Conservation (phyloP, 2,329 filamentous ascomycete genomes). For the Colletotrichum euphorbiae region DNA sequence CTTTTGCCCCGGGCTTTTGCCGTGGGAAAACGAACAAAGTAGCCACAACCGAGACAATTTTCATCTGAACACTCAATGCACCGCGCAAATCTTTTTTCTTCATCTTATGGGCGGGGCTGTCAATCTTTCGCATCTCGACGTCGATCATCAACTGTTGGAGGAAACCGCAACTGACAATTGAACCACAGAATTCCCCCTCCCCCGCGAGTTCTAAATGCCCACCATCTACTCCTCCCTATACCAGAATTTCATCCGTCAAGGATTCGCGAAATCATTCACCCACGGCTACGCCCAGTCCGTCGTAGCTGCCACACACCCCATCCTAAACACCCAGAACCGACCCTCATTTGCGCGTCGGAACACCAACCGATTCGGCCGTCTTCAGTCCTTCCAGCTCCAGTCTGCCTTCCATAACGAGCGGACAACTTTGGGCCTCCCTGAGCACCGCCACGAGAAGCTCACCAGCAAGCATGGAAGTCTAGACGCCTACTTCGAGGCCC, state of each 20-base stretch:
- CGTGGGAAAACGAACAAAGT: conserved; percentile 22
- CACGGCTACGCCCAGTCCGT: conserved; percentile 98
- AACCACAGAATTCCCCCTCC: conserved; percentile 63
- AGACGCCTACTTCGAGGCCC: conserved; percentile 92
- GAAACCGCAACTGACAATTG: conserved; percentile 42
- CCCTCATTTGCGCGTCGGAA: conserved; percentile 71
- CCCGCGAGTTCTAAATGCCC: conserved; percentile 89
- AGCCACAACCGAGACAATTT: conserved; percentile 3
- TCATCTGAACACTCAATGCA: conserved; percentile 29
- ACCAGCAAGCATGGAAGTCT: conserved; percentile 70
- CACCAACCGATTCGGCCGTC: conserved; percentile 65
- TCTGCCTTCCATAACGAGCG: conserved; percentile 76
- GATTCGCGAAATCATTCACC: conserved; percentile 95
- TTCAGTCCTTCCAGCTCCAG: conserved; percentile 74
- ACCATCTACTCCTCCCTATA: conserved; percentile 76
- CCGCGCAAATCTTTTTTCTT: conserved; percentile 23
- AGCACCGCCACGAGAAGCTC: conserved; percentile 66
- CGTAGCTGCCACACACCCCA: conserved; percentile 90
- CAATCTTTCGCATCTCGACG: background rate
- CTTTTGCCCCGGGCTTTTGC: conserved; percentile 19
- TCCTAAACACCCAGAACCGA: conserved; percentile 78
- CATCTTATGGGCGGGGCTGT: no score
- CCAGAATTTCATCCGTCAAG: conserved; percentile 92
- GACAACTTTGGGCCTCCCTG: conserved; percentile 64
- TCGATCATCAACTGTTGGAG: conserved; percentile 32